Base-by-base conservation (phyloP, 164 flowering plant species). In the Dillenia turbinata region DNA sequence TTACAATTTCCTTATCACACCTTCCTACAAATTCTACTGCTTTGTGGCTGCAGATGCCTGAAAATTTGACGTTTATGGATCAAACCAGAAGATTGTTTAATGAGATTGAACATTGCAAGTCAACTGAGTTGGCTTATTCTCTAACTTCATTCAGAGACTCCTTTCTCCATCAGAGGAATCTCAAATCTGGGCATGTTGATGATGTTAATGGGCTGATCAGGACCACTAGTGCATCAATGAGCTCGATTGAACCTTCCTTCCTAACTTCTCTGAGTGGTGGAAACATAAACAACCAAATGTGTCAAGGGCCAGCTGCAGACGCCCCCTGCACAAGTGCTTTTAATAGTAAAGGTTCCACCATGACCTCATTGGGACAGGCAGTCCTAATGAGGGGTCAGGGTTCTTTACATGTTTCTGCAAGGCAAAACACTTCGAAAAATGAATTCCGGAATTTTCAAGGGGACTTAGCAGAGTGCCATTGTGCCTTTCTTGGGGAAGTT, bases 1-100 rank as follows among this genome's bases (percentile, higher is more conserved):
- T 33, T 33, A 7, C 40, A 33, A 33, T 33, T 33, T 33, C 0
- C 40, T 33, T 33, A 33, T 33, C 40, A 61, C 14, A 24, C 14
- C 65, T 59, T 51, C 22, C 49, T 19, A 49, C 50, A 65, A 49
- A 60, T 12, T 48, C 24, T 61, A 9, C 11, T 24, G 11, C 26
- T 69, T 48, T 69, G 15, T 22, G 63, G 49, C 57, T 77, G 70
- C 81, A 92, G 96, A 77, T 84, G 64, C 57, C 51, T 52, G 88
- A 89, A 72, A 81, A 61, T 2, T 54, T 52, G 51, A 86, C 81
- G 44, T 78, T 92, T 64, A 68, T 81, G 69, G 71, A 81, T 65
- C 82, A 79, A 56, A 66, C 81, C 59, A 78, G 64, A 65, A 67
- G 68, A 56, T 58, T 69, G 69, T 74, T 89, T 24, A 51, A 22